phyloP scores from a whole-genome alignment of 2,329 filamentous ascomycete genomes.

The Xylariaceae sp. region DNA sequence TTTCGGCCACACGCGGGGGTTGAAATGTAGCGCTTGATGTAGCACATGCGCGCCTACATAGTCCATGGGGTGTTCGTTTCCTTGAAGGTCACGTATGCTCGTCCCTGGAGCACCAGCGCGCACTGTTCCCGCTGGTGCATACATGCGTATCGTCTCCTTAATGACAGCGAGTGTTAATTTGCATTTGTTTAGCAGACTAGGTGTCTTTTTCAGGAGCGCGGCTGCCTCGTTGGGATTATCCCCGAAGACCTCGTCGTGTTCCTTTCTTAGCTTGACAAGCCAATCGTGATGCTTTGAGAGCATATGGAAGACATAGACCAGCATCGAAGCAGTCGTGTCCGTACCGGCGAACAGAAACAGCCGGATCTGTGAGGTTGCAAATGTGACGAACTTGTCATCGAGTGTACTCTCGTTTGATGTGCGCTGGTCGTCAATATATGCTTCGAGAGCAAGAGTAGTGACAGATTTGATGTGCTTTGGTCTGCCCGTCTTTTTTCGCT shows the following conservation, averaged over 20 bases:
- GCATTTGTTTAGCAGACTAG: constrained; percentile 3
- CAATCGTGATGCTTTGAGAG: constrained; percentile 6
- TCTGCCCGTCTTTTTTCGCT: background rate
- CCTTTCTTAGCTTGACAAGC: background rate
- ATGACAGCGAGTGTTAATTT: constrained; percentile 4
- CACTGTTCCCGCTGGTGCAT: constrained; percentile 3
- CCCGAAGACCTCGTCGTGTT: constrained; percentile 6
- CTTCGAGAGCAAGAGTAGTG: constrained; percentile 10
- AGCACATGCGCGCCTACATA: background rate
- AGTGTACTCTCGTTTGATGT: constrained; percentile 2
- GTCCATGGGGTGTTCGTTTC: constrained; percentile 2
- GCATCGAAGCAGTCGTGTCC: constrained; percentile 2
- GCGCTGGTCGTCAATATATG: constrained; percentile 6
- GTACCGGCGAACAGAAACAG: constrained; percentile 10
- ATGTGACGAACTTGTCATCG: constrained; percentile 5
- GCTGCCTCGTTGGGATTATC: background rate
- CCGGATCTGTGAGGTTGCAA: constrained; percentile 5
- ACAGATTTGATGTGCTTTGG: constrained; percentile 12
- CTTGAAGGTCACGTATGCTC: constrained; percentile 5
- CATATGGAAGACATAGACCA: constrained; percentile 6
- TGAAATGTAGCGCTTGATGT: constrained; percentile 8
- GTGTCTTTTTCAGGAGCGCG: background rate
- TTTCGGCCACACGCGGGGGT: constrained; percentile 9
- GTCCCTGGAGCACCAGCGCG: constrained; percentile 1
- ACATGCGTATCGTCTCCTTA: constrained; percentile 15